Base-by-base conservation (phyloP, 495 filamentous ascomycete genomes). In the Aspergillus biplanus region DNA sequence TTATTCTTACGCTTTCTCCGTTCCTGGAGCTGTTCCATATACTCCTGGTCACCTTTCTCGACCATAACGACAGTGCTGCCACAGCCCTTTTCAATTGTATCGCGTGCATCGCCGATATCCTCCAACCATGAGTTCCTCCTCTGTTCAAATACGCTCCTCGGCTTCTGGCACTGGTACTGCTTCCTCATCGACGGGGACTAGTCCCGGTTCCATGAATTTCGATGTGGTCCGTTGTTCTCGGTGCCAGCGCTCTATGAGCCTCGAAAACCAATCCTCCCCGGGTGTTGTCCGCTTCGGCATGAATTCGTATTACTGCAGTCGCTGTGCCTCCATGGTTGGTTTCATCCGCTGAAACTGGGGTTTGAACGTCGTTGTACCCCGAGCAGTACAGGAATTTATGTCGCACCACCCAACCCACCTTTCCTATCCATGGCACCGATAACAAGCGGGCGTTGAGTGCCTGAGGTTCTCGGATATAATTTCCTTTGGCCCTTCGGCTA, bases 301-400 rank as follows among this genome's bases (percentile, higher is more conserved):
- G 77, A 92, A 91, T 67, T 87, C 90, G 56, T 92, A 91, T 73
- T 92, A 92, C 71, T 92, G 90, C 77, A 85, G 82, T 58, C 85
- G 89, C 33, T 92, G 89, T 72, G 89, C 90, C 18, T 82, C 82
- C 56, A 86, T 90, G 70, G 87, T 90, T 32, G 90, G 90, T 63
- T 92, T 80, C 60, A 72, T 86, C 61, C 83, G 82, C 53, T 90
- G 86, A 90, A 64, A 32, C 52, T 39, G 44, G 34, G 32, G 11
- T 56, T 33, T 11, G 21, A 27, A 27, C 21, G 21, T 27, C 21
- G 21, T 27, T 27, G 21, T 27, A 27, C 21, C 21, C 21, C 2
- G 21, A 27, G 21, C 21, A 27, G 21, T 27, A 27, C 21, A 2
- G 21, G 21, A 27, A 27, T 2, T 27, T 27, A 27, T 2, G 2